Base-by-base conservation (phyloP, 768 basidiomycete species). In the Mycena metata region DNA sequence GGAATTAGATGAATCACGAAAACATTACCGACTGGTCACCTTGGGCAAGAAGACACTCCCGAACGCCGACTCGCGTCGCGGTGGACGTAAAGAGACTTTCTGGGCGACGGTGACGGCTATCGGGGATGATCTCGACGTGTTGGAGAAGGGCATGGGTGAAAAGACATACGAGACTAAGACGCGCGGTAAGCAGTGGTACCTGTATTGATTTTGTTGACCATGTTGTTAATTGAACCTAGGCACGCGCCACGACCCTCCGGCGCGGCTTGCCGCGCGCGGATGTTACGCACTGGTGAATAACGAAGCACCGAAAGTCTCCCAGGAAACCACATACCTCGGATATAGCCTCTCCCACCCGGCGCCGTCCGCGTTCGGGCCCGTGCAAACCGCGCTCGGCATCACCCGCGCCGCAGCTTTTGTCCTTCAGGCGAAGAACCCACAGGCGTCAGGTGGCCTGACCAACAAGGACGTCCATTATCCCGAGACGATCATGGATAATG, bases 81-180 rank as follows among this genome's bases (percentile, higher is more conserved):
- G 73, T 10, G 82, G 83, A 1, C 80, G 82, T n/a, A 85, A 85
- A 51, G 80, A 83, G 52, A 80, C 78, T 0, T 86, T 88, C 72
- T 91, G 88, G 88, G 87, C 83, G 0, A 80, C 82, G 2, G 83
- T 89, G 3, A 79, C 81, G 0, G 80, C 81, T 5, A 79, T 89
- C 11, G 87, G 88, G 0, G 83, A 89, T 42, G 84, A 90, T 72
- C 73, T 89, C 19, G 76, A 78, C 43, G 74, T 73, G 26, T 73
- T 90, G 26, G 85, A 86, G 69, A 78, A 83, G 59, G 84, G 84
- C 0, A 71, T 90, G 13, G 87, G 85, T 0, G 81, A 79, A 51
- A 86, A 83, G 73, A 80, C 80, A 2, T 90, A 89, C 70, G 85
- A 89, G 71, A 91, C 90, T 0, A 89, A 89, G 76, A 91, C 89